A percentile compares a stretch with the other conserved stretches of the same genome.
phyloP scores from a whole-genome alignment of 495 filamentous ascomycete species.

The Bombardia bombarda region DNA sequence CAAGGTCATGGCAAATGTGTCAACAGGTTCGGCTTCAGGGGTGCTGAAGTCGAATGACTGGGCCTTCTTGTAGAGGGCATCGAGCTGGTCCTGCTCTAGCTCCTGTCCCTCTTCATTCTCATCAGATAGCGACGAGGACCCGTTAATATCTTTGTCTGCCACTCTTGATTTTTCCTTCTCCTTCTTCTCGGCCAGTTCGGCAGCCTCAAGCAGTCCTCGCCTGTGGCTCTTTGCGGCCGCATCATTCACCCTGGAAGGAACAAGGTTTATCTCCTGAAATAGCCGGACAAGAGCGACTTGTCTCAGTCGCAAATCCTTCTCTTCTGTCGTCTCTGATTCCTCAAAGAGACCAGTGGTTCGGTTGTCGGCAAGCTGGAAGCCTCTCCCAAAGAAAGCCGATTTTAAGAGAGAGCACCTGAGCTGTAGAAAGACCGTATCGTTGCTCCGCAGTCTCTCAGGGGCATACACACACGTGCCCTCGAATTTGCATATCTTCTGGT shows the following conservation, averaged over 20 bases:
- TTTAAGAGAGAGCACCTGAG: slow-evolving; percentile 68
- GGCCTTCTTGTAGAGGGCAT: slow-evolving; percentile 89
- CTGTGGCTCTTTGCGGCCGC: slow-evolving; percentile 70
- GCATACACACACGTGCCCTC: slow-evolving; percentile 86
- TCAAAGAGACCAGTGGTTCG: slow-evolving; percentile 53
- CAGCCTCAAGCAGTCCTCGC: slow-evolving; percentile 74
- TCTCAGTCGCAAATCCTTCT: slow-evolving; percentile 72
- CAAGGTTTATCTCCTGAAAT: slow-evolving; percentile 80
- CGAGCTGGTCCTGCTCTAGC: slow-evolving; percentile 90
- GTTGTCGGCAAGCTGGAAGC: slow-evolving; percentile 58
- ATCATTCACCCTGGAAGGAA: slow-evolving; percentile 65
- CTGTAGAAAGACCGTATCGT: slow-evolving; percentile 89
- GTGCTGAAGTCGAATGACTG: slow-evolving; percentile 95
- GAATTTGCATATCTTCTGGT: slow-evolving; percentile 83
- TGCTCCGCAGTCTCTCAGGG: slow-evolving; percentile 74
- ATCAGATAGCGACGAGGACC: slow-evolving; percentile 41
- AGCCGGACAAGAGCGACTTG: slow-evolving; percentile 84
- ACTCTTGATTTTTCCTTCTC: slow-evolving; percentile 42
- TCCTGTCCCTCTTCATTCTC: slow-evolving; percentile 80
- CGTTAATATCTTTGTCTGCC: slow-evolving; percentile 36
- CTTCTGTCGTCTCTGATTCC: slow-evolving; percentile 76
- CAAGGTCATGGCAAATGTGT: slow-evolving; percentile 72
- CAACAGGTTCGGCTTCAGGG: slow-evolving; percentile 71
- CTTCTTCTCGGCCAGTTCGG: slow-evolving; percentile 74
- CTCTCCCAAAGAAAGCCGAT: slow-evolving; percentile 58